Evolutionary conservation across 768 basidiomycete species (phyloP).

Genomic region (Tylopilus balloui): DNA sequence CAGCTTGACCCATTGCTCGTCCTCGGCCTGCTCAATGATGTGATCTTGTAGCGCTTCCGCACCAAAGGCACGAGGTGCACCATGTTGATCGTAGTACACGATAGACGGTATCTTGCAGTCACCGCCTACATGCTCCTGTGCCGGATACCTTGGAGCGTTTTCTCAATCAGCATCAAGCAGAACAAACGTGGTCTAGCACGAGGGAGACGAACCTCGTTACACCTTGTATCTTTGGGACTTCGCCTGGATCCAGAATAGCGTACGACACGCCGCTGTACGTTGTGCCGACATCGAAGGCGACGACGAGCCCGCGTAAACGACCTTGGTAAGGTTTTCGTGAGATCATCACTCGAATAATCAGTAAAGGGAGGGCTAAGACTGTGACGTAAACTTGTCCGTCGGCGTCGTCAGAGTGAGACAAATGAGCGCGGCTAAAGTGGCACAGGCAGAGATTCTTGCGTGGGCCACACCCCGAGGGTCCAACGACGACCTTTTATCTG

Average conservation of each 20-base stretch:
- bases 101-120: slow-evolving; percentile 48
- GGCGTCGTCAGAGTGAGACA: neutral
- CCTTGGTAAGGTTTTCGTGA: slow-evolving; percentile 39
- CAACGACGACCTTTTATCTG: slow-evolving; percentile 19
- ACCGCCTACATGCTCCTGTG: slow-evolving; percentile 40
- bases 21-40: slow-evolving; percentile 37
- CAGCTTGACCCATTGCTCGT: slow-evolving; percentile 43
- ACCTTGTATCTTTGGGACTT: slow-evolving; percentile 34
- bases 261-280: too few species aligned
- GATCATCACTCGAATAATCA: slow-evolving; percentile 20
- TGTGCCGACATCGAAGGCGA: slow-evolving; percentile 41
- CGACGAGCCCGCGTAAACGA: slow-evolving; percentile 31
- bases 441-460: neutral
- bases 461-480: neutral
- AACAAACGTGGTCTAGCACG: slow-evolving; percentile 7
- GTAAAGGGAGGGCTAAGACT: neutral
- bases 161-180: slow-evolving; percentile 3
- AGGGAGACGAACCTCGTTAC: slow-evolving; percentile 29
- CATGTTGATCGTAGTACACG: slow-evolving; percentile 42
- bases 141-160: slow-evolving; percentile 31
- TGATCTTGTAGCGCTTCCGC: slow-evolving; percentile 42
- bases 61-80: slow-evolving; percentile 39
- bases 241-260: slow-evolving; percentile 38
- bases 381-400: slow-evolving; percentile 9
- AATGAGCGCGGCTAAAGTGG: neutral